Percentiles rank a stretch among this genome's conserved stretches.
These are phyloP conservation scores for Clonostachys sp. DNA, from an alignment of 2,329 filamentous ascomycete species.

Conservation along the genomic window DNA sequence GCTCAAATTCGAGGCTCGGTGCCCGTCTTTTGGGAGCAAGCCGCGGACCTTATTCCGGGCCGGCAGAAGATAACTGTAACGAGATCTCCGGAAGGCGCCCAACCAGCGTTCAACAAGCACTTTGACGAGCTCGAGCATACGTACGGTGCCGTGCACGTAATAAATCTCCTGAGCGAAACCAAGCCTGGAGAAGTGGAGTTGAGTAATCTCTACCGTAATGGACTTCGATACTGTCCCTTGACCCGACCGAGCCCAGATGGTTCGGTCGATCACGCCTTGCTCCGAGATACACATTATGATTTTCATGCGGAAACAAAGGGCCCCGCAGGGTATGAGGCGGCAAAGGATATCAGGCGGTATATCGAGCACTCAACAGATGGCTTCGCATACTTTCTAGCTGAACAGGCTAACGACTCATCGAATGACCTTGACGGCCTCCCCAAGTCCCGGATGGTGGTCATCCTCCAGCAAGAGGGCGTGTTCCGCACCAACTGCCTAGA, in stretches of 20 bases:
- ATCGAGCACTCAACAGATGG: slow-evolving; percentile 76
- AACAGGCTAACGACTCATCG: slow-evolving; percentile 58
- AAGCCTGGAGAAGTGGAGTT: slow-evolving; percentile 85
- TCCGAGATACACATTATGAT: slow-evolving; percentile 85
- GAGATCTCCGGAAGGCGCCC: slow-evolving; percentile 81
- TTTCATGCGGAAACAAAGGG: slow-evolving; percentile 93
- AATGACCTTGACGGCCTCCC: slow-evolving; percentile 27
- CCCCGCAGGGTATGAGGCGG: slow-evolving; percentile 82
- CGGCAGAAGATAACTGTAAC: slow-evolving; percentile 95
- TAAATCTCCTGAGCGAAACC: slow-evolving; percentile 88
- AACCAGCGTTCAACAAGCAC: slow-evolving; percentile 93
- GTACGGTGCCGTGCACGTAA: slow-evolving; percentile 87
- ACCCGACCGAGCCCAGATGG: slow-evolving; percentile 52
- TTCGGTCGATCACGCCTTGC: slow-evolving; percentile 63
- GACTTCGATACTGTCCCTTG: slow-evolving; percentile 71
- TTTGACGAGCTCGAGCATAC: slow-evolving; percentile 80
- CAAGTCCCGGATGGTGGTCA: slow-evolving; percentile 50
- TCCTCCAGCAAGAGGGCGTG: slow-evolving; percentile 90
- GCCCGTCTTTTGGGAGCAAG: slow-evolving; percentile 96
- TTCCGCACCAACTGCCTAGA: slow-evolving; percentile 96
- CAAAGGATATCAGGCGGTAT: slow-evolving; percentile 74
- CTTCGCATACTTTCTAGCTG: slow-evolving; percentile 88
- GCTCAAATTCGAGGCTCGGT: slow-evolving; percentile 90
- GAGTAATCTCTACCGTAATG: slow-evolving; percentile 72
- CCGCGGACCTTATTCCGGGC: slow-evolving; percentile 78